phyloP scores from a whole-genome alignment of 306 rosid genomes.

The Mimosa bimucronata region DNA sequence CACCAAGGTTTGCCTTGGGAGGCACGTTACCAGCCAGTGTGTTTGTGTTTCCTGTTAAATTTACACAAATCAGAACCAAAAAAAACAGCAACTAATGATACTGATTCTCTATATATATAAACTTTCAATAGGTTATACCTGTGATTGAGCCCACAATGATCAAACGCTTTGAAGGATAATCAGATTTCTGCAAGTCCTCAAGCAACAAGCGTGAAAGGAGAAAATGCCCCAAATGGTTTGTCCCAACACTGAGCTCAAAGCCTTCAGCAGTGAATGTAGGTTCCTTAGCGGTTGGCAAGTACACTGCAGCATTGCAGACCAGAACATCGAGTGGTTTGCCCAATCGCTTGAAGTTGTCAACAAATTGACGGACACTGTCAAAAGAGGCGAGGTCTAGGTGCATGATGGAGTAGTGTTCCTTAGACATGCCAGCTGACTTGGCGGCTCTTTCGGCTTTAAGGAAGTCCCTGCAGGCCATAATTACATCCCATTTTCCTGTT shows the following conservation, averaged over 20 bases:
- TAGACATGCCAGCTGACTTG: constrained; percentile 78
- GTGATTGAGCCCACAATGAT: constrained; percentile 97
- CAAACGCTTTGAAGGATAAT: constrained; percentile 85
- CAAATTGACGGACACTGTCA: constrained; percentile 92
- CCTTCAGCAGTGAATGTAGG: constrained; percentile 94
- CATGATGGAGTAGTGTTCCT: constrained; percentile 87
- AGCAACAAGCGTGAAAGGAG: constrained; percentile 84
- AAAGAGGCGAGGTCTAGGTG: constrained; percentile 95
- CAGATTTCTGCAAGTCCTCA: constrained; percentile 80
- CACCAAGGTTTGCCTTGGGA: constrained; percentile 98
- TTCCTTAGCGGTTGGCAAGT: constrained; percentile 92
- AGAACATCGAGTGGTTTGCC: constrained; percentile 79
- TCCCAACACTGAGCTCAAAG: constrained; percentile 94
- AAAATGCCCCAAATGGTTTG: constrained; percentile 95
- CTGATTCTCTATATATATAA: not conserved
- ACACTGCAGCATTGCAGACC: constrained; percentile 96
- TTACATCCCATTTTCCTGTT: constrained; percentile 94
- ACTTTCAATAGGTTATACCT: constrained; percentile 46
- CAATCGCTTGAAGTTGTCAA: constrained; percentile 66
- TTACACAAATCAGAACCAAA: constrained; percentile 34
- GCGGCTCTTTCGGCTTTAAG: constrained; percentile 98
- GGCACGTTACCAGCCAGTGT: constrained; percentile 99
- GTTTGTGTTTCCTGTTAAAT: constrained; percentile 82
- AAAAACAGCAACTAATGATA: constrained; percentile 11
- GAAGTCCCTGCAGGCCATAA: constrained; percentile 99